phyloP scores from a whole-genome alignment of 2,329 filamentous ascomycete genomes.

The Orbilia brochopaga region DNA sequence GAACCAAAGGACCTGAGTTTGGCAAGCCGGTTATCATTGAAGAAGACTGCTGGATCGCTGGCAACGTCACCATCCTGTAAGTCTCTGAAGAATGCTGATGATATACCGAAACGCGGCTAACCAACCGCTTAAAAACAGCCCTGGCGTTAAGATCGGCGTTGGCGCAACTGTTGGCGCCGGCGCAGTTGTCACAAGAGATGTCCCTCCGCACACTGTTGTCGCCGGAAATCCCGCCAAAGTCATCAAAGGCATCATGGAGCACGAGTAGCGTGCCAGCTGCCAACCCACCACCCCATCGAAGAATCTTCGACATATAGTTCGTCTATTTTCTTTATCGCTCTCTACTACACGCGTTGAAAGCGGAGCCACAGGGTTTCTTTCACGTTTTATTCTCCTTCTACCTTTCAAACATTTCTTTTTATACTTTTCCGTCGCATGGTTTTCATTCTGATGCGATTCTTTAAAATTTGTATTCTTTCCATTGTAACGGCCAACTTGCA shows the following conservation, averaged over 20 bases:
- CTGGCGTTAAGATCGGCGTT: constrained; percentile 64
- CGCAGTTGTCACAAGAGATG: constrained; percentile 64
- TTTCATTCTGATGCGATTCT: constrained; percentile 13
- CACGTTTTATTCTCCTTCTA: constrained; percentile 5
- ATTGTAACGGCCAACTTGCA: constrained; percentile 50
- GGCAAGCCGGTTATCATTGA: constrained; percentile 78
- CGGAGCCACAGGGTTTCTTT: constrained; percentile 16
- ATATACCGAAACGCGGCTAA: constrained; percentile 8
- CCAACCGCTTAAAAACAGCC: constrained; percentile 52
- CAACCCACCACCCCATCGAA: neutral
- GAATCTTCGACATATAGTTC: constrained; percentile 1
- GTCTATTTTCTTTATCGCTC: constrained; percentile 2
- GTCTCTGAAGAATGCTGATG: constrained; percentile 15
- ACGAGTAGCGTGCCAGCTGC: constrained; percentile 16
- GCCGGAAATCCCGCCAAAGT: constrained; percentile 61
- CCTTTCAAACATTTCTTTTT: constrained; percentile 9
- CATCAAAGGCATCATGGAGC: constrained; percentile 54
- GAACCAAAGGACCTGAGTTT: constrained; percentile 72
- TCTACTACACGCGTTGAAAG: constrained; percentile 9
- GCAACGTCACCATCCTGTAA: constrained; percentile 66
- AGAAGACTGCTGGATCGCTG: constrained; percentile 71
- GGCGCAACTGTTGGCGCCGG: constrained; percentile 65
- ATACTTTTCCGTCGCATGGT: too few relatives aligned
- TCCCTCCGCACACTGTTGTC: constrained; percentile 61
- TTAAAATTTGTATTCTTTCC: constrained; percentile 49